phyloP scores from a whole-genome alignment of 2,329 filamentous ascomycete genomes.

The Cadophora sp. region DNA sequence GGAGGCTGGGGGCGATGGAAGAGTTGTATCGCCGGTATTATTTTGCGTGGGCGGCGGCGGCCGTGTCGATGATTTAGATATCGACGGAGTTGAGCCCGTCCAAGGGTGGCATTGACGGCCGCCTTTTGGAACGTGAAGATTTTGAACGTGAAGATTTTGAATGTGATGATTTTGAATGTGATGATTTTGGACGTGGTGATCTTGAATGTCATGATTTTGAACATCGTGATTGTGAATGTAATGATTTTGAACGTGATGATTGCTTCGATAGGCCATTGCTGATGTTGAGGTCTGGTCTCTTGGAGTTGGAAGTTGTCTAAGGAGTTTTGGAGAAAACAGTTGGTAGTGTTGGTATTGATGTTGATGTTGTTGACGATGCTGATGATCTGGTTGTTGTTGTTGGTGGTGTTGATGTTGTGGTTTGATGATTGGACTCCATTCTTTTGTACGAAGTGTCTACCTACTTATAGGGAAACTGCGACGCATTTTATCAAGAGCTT shows the following conservation, averaged over 20 bases:
- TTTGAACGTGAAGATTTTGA: not conserved
- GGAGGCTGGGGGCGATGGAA: not conserved
- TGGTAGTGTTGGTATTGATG: not conserved
- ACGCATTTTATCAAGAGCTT: no score
- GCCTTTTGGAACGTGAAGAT: not conserved
- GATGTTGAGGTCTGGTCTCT: not conserved
- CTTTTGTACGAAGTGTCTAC: no score
- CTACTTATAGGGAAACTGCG: no score
- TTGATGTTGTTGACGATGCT: not conserved
- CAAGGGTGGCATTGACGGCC: not conserved
- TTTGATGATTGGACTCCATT: no score
- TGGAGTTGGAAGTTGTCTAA: not conserved
- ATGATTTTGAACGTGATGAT: not conserved
- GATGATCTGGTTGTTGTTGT: not conserved
- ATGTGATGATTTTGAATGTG: not conserved
- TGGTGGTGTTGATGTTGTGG: not conserved
- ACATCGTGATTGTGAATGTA: not conserved
- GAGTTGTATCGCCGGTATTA: not conserved
- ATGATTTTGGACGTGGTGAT: not conserved
- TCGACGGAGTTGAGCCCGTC: not conserved
- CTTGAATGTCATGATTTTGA: not conserved
- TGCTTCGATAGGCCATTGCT: not conserved
- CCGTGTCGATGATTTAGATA: not conserved
- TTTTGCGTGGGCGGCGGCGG: no score
- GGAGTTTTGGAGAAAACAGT: not conserved